Evolutionary conservation across 441 rosid species (phyloP).

Genomic region (Erodium chrysanthum): DNA sequence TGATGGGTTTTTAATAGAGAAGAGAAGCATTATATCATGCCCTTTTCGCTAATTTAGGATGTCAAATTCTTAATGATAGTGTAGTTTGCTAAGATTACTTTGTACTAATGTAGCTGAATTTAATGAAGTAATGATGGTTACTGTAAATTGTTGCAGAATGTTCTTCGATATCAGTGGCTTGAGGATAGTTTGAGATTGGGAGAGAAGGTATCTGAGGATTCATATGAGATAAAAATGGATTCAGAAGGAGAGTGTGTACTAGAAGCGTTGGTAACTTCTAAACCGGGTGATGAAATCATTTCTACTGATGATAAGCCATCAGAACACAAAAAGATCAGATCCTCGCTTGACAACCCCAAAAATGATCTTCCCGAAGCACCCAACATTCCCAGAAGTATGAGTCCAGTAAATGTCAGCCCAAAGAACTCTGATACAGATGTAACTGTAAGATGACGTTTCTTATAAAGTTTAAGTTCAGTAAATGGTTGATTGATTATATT

Average conservation of each 20-base stretch:
- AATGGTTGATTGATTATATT: no score
- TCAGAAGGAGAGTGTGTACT: conserved; percentile 24
- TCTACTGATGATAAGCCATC: conserved; percentile 29
- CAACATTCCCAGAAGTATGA: conserved; percentile 28
- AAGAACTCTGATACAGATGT: conserved; percentile 37
- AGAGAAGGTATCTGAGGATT: conserved; percentile 54
- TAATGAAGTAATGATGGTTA: conserved; percentile 1
- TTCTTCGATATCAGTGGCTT: conserved; percentile 67
- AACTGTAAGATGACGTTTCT: conserved; percentile 38
- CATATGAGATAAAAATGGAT: conserved; percentile 34
- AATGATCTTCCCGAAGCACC: conserved; percentile 19
- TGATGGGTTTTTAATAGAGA: background rate
- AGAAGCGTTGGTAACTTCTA: conserved; percentile 23
- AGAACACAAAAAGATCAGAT: conserved; percentile 29
- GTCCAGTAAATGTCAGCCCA: conserved; percentile 27
- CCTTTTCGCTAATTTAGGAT: background rate
- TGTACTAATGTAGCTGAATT: background rate
- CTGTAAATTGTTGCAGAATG: conserved; percentile 32
- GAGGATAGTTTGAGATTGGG: conserved; percentile 70
- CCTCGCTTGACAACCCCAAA: conserved; percentile 26
- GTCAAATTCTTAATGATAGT: background rate
- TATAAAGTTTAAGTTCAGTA: background rate
- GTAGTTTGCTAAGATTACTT: background rate
- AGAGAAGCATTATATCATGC: background rate
- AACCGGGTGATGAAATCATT: conserved; percentile 18